phyloP scores from a whole-genome alignment of 345 rosid genomes.

The Boechera divaricarpa region DNA sequence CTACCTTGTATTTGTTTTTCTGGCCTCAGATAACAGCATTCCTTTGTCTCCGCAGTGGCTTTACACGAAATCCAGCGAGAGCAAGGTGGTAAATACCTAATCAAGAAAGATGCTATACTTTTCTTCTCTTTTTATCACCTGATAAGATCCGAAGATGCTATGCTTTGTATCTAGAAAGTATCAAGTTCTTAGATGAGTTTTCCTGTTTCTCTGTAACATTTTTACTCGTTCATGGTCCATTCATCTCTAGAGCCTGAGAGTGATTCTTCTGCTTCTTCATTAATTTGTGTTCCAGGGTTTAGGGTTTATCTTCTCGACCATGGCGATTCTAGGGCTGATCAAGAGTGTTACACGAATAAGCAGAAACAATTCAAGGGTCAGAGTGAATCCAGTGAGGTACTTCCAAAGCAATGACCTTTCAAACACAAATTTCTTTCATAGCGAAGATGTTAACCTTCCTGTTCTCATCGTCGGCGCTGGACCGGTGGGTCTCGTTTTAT shows the following conservation, averaged over 20 bases:
- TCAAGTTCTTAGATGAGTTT: conserved; percentile 1
- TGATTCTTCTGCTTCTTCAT: no score
- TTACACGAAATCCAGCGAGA: no score
- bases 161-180: conserved; percentile 1
- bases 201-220: not conserved
- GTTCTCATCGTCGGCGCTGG: conserved; percentile 95
- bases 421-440: conserved; percentile 25
- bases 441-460: conserved; percentile 60
- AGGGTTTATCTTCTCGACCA: conserved; percentile 31
- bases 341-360: conserved; percentile 48
- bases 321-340: conserved; percentile 59
- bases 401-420: conserved; percentile 53
- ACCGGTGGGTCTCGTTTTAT: conserved; percentile 91
- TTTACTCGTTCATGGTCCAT: not conserved
- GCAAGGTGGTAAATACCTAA: no score
- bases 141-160: no score
- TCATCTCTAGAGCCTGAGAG: not conserved
- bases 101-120: no score
- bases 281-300: not conserved
- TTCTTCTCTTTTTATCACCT: no score
- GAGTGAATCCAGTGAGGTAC: conserved; percentile 39
- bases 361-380: conserved; percentile 43
- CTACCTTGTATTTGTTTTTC: no score
- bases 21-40: no score
- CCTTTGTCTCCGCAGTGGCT: no score